A percentile compares a stretch with the other conserved stretches of the same genome.
phyloP scores from a whole-genome alignment of 805 yeast genomes.

The Saccharomycopsis babjevae region DNA sequence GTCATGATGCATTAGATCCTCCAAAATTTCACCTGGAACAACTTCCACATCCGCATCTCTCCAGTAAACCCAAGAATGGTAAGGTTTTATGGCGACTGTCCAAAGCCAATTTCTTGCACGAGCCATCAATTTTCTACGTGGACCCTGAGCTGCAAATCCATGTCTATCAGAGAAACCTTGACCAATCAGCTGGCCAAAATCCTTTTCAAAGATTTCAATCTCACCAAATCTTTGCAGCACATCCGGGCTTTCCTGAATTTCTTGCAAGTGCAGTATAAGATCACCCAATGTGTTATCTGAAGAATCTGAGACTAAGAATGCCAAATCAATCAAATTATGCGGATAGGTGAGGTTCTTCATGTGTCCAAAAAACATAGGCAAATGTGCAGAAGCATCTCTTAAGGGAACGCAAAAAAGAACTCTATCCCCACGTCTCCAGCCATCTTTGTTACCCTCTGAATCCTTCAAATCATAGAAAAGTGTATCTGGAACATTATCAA shows the following conservation, averaged over 20 bases:
- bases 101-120: slow-evolving; percentile 91
- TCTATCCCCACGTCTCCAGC: slow-evolving; percentile 8
- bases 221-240: slow-evolving; percentile 41
- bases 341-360: slow-evolving; percentile 81
- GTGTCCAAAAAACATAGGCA: slow-evolving; percentile 77
- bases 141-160: slow-evolving; percentile 94
- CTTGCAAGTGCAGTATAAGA: slow-evolving; percentile 48
- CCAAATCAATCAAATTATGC: slow-evolving; percentile 68
- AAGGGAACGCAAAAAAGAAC: slow-evolving; percentile 66
- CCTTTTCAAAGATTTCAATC: slow-evolving; percentile 77
- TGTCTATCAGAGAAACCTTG: slow-evolving; percentile 90
- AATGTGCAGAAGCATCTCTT: slow-evolving; percentile 65
- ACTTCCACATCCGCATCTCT: slow-evolving; percentile 97
- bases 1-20: slow-evolving; percentile 86
- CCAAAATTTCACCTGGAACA: slow-evolving; percentile 72
- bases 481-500: slow-evolving; percentile 11
- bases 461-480: slow-evolving; percentile 7
- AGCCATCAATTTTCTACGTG: slow-evolving; percentile 90
- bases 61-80: slow-evolving; percentile 96
- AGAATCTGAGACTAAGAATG: slow-evolving; percentile 74
- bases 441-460: slow-evolving; percentile 6
- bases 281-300: slow-evolving; percentile 45
- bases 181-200: slow-evolving; percentile 88
- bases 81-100: slow-evolving; percentile 76
- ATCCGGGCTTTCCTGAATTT: slow-evolving; percentile 47